Base-by-base conservation (phyloP, 176 grass and related monocot species). In the Leersia perrieri region DNA sequence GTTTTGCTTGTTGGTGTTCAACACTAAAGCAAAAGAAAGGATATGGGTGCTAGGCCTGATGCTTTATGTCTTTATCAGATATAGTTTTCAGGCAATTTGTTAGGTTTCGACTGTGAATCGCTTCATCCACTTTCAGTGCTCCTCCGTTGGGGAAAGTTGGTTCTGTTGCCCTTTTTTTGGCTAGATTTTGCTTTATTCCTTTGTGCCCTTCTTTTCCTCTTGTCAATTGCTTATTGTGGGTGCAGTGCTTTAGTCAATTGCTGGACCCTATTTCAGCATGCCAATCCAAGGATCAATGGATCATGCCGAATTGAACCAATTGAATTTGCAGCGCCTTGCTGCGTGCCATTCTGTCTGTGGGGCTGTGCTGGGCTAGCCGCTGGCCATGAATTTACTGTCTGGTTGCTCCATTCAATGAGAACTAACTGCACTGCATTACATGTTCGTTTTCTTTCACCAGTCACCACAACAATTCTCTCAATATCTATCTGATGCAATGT, bases 101-200 rank as follows among this genome's bases (percentile, higher is more conserved):
- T 89, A 85, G 71, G 77, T 80, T 76, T 76, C 32, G 27, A 80
- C 76, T 75, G 75, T 80, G 82, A 76, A 40, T 75, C 82, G 42
- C 64, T 75, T 75, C 25, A 67, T 44, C 70, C 76, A 75, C 81
- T 69, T 80, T 47, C 45, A 15, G 51, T 75, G 81, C 76, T 67
- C 15, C 75, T 74, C 60, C 27, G 70, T 2, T 75, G 26, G 32
- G 70, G 14, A 41, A 88, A 80, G 62, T 81, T 45, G 16, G 40
- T 55, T 70, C 60, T 80, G 70, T n/a, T 80, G 25, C 53, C 76
- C 26, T 4, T 84, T 58, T 58, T 68, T 47, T 27, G 31, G 49
- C 49, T 74, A 31, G 39, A 70, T 84, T 74, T 76, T 76, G 82
- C 87, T 89, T 85, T 89, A 75, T 76, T 89, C 76, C 33, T 70